Base-by-base conservation (phyloP, 768 basidiomycete species). In the Lyophyllum semitale region DNA sequence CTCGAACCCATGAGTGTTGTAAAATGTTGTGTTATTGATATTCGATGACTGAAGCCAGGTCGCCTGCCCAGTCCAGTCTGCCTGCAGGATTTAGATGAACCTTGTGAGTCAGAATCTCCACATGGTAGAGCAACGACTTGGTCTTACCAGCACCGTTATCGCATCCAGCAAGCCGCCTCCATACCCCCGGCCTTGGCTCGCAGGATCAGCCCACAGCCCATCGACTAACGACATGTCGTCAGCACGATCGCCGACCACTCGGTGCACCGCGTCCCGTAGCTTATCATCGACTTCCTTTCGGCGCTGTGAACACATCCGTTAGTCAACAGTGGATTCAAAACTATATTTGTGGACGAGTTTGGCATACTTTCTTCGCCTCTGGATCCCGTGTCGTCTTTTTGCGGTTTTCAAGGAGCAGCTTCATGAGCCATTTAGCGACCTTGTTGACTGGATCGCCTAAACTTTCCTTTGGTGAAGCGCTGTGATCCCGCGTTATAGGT, bases 11-110 rank as follows among this genome's bases (percentile, higher is more conserved):
- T 63, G 66, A 22, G 42, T 37, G 13, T 54, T 55, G 47, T 70
- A 70, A 33, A 70, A 70, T 12, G n/a, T 20, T 20, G 54, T 63
- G 30, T 66, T 68, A 13, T 43, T 47, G 5, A 53, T 25, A 25
- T 66, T 66, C 23, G 66, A 65, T 9, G 71, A 72, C 12, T 66
- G 59, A 12, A 73, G 62, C 66, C 68, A 74, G 8, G 62, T 55
- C 1, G 68, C 53, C 43, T 61, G 61, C 3, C 61, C 64, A 6
- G 60, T 46, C 20, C 33, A 43, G 55, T 75, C 73, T 15, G 70
- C 70, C 72, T 75, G 32, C 2, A 25, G n/a, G n/a, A 37, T 5
- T 20, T 2, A 22, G 22, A 18, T 18, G 5, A 30, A 11, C 5
- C 6, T 30, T n/a, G 8, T 45, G 7, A 17, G 25, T 42, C 41